Percentiles rank a stretch among this genome's conserved stretches.
Evolutionary conservation across 73 alveolate species (phyloP).

Genomic region (Paramecium tetraurelia): DNA sequence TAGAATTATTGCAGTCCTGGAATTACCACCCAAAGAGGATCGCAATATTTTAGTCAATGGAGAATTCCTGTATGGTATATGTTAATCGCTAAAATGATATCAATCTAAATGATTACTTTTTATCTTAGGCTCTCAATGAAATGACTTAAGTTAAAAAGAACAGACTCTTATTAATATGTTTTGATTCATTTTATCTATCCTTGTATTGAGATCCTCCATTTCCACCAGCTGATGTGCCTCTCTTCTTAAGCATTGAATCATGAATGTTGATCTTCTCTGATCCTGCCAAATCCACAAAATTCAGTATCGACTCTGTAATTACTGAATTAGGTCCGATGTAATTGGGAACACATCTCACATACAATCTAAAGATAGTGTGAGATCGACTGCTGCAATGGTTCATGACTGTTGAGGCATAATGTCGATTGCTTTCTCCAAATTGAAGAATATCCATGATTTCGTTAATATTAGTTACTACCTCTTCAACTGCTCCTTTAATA

Average conservation of each 20-base stretch:
- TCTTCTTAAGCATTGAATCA: conserved; percentile 39
- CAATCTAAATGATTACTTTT: not conserved
- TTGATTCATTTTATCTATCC: conserved; percentile 65
- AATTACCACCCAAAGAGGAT: conserved; percentile 65
- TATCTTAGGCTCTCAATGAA: conserved; percentile 56
- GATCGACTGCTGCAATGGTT: conserved; percentile 77
- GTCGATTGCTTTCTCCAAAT: conserved; percentile 75
- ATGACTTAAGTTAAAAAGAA: conserved; percentile 81
- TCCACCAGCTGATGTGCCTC: conserved; percentile 77
- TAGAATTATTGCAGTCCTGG: conserved; percentile 61
- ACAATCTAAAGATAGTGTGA: conserved; percentile 75
- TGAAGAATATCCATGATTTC: conserved; percentile 62
- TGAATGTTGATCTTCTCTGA: conserved; percentile 71
- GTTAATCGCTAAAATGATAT: conserved; percentile 32
- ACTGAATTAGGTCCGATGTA: conserved; percentile 31
- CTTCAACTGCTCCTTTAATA: conserved; percentile 78
- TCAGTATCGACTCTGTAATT: conserved; percentile 71
- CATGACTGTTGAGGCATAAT: conserved; percentile 81
- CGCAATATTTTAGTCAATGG: conserved; percentile 58
- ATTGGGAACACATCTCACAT: conserved; percentile 64
- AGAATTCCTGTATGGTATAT: conserved; percentile 65
- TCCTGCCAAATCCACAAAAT: conserved; percentile 62
- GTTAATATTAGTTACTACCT: conserved; percentile 70
- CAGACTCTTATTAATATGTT: conserved; percentile 72
- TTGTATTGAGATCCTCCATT: conserved; percentile 60